phyloP scores from a whole-genome alignment of 129 eudicot species.

The Flaveria bidentis region DNA sequence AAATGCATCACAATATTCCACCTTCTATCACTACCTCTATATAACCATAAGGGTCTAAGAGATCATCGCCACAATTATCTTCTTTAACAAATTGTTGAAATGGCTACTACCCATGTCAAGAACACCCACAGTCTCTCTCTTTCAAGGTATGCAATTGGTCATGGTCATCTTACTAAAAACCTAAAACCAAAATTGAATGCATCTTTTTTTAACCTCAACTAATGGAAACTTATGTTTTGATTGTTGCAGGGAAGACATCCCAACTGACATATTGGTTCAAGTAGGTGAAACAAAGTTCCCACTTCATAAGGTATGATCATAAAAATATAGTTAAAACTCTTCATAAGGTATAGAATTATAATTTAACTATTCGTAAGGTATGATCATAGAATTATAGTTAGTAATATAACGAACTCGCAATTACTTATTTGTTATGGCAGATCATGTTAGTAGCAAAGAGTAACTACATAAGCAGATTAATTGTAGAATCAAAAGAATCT shows the following conservation, averaged over 20 bases:
- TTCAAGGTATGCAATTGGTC: constrained; percentile 49
- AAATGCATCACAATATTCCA: neutral
- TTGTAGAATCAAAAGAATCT: constrained; percentile 69
- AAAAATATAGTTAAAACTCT: neutral
- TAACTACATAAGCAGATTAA: constrained; percentile 70
- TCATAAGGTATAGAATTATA: too few species aligned
- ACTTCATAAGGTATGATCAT: constrained; percentile 78
- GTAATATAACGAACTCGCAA: too few species aligned
- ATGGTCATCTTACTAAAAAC: neutral
- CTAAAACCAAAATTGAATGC: neutral
- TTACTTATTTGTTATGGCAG: constrained; percentile 24
- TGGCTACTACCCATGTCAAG: constrained; percentile 38
- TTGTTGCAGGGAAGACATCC: constrained; percentile 77
- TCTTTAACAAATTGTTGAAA: neutral
- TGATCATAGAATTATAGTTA: neutral
- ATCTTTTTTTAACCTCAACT: neutral
- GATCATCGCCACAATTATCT: neutral
- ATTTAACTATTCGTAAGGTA: constrained; percentile 87
- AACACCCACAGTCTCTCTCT: constrained; percentile 59
- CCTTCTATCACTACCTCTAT: neutral
- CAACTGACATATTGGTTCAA: constrained; percentile 70
- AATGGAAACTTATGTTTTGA: neutral
- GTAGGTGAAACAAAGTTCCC: constrained; percentile 82
- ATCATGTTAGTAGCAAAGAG: constrained; percentile 98
- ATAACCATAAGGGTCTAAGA: neutral